Evolutionary conservation across 371 early-diverging fungal species (phyloP).

Genomic region (Rozella allomycis): DNA sequence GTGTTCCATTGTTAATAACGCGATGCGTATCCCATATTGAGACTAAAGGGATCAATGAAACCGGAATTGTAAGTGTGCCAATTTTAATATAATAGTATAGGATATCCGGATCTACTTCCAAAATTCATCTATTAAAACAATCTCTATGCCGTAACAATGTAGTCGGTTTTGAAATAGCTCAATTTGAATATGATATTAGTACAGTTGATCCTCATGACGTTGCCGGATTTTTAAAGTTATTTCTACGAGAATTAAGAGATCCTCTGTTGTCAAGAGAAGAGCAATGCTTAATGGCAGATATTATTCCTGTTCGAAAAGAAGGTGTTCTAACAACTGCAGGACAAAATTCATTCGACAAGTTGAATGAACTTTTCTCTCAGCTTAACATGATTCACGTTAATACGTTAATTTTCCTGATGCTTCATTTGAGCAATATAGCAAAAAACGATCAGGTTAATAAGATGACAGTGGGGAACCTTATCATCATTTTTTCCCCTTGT

Average conservation of each 20-base stretch:
- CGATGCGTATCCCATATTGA: no score
- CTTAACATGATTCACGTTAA: slow-evolving; percentile 73
- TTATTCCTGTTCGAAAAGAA: slow-evolving; percentile 1
- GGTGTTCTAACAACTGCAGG: slow-evolving; percentile 18
- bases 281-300: slow-evolving; percentile 50
- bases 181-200: no score
- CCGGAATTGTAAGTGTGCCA: no score
- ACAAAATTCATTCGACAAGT: slow-evolving; percentile 12
- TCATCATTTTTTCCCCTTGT: slow-evolving; percentile 84
- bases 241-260: slow-evolving; percentile 63
- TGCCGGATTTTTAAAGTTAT: slow-evolving; percentile 74
- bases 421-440: slow-evolving; percentile 68
- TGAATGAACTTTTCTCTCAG: slow-evolving; percentile 46
- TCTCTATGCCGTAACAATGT: no score
- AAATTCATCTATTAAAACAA: no score
- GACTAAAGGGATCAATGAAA: no score
- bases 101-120: no score
- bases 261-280: slow-evolving; percentile 59
- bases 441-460: slow-evolving; percentile 56
- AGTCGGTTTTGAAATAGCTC: no score
- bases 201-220: slow-evolving; percentile 82
- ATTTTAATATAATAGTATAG: no score
- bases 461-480: slow-evolving; percentile 81
- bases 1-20: no score
- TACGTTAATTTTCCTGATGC: slow-evolving; percentile 55